Conservation (phyloP, 306 rosid species). For the Quillaja saponaria region DNA sequence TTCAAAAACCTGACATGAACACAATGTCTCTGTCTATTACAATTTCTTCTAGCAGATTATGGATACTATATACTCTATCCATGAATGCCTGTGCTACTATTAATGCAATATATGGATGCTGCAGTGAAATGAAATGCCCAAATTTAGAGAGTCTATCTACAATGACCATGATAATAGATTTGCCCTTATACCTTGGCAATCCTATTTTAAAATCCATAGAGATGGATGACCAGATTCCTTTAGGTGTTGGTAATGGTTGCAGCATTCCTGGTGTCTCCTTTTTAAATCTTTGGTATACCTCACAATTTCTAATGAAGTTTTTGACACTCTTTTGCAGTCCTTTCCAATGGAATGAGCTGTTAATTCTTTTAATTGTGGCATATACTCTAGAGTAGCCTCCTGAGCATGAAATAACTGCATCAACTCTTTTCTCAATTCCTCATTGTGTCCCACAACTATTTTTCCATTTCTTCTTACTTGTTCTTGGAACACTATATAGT, state of each 20-base stretch:
- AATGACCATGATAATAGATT: neutral
- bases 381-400: neutral
- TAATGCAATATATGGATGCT: neutral
- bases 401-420: neutral
- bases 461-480: neutral
- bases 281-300: neutral
- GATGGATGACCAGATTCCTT: neutral
- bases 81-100: neutral
- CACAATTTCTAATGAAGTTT: neutral
- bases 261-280: neutral
- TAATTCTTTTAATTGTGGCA: neutral
- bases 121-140: neutral
- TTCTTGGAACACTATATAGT: neutral
- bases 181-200: neutral
- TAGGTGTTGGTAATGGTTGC: neutral
- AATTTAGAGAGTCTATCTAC: neutral
- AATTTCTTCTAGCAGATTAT: neutral
- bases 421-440: neutral
- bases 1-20: neutral
- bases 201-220: neutral
- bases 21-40: neutral
- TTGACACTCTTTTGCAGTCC: neutral
- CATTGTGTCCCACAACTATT: neutral
- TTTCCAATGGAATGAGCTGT: neutral
- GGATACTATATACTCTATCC: neutral